phyloP scores from a whole-genome alignment of 805 yeast species.

The Lipomyces yamadae region DNA sequence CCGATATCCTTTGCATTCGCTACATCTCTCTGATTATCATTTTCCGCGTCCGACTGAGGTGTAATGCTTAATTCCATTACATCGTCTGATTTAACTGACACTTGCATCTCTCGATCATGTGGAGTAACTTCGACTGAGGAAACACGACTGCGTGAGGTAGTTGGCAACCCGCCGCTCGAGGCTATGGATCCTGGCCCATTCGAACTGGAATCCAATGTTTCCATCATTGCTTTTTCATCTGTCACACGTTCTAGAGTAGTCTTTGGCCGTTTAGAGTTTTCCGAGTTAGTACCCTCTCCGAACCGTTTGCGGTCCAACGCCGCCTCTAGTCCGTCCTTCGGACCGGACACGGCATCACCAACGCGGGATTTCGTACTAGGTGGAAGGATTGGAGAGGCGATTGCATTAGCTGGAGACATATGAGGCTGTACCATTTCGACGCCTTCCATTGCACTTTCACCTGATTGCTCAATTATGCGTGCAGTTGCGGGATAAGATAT shows the following conservation, averaged over 20 bases:
- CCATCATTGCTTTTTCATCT: slow-evolving; percentile 5
- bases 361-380: not conserved
- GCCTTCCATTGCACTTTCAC: not conserved
- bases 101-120: not conserved
- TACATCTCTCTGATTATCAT: not conserved
- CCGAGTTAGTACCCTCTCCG: not conserved
- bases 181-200: not conserved
- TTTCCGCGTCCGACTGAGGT: not conserved
- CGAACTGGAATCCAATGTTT: not conserved
- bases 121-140: not conserved
- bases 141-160: not conserved
- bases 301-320: slow-evolving; percentile 8
- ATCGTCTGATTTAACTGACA: not conserved
- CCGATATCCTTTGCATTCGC: not conserved
- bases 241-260: not conserved
- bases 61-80: not conserved
- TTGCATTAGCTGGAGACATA: not conserved
- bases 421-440: not conserved
- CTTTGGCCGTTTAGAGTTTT: slow-evolving; percentile 13
- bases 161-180: not conserved
- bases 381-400: not conserved
- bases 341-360: not conserved
- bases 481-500: not conserved
- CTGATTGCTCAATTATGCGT: not conserved
- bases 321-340: not conserved